Percentiles rank a stretch among this genome's conserved stretches.
Evolutionary conservation across 257 asterid species (phyloP).

Genomic region (Nicotiana attenuata): DNA sequence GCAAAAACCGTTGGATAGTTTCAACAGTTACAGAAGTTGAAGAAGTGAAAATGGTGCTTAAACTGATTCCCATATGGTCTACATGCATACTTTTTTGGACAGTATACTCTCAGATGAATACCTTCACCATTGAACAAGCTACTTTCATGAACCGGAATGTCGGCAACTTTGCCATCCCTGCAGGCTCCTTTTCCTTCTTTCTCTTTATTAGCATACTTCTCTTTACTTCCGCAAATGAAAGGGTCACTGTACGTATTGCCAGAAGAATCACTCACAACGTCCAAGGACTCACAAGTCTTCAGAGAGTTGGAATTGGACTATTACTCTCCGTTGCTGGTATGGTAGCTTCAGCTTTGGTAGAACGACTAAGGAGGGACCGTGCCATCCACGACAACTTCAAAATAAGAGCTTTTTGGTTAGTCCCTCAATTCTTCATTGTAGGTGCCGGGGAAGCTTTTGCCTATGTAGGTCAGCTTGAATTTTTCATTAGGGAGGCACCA

Average conservation of each 20-base stretch:
- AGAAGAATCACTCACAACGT: conserved; percentile 43
- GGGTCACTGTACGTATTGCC: conserved; percentile 53
- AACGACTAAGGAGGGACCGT: conserved; percentile 32
- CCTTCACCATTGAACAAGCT: conserved; percentile 88
- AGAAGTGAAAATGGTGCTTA: conserved; percentile 76
- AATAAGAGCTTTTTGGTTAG: conserved; percentile 72
- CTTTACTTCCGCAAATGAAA: conserved; percentile 66
- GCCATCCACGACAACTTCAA: not conserved
- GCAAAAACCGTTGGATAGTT: conserved; percentile 13
- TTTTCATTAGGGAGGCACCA: conserved; percentile 81
- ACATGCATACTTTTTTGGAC: conserved; percentile 89
- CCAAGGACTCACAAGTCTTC: conserved; percentile 69
- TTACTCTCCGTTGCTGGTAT: conserved; percentile 56
- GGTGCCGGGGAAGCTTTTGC: conserved; percentile 93
- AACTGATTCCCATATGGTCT: conserved; percentile 84
- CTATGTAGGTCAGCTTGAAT: conserved; percentile 89
- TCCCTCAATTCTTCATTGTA: conserved; percentile 73
- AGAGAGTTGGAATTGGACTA: conserved; percentile 70
- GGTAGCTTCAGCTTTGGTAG: conserved; percentile 64
- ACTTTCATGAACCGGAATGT: conserved; percentile 59
- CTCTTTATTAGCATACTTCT: conserved; percentile 68
- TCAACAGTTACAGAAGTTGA: conserved; percentile 70
- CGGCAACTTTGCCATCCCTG: conserved; percentile 52
- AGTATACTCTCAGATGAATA: conserved; percentile 84
- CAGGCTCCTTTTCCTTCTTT: conserved; percentile 74